Conservation (phyloP, 805 yeast genomes). For the Candida wancherniae region DNA sequence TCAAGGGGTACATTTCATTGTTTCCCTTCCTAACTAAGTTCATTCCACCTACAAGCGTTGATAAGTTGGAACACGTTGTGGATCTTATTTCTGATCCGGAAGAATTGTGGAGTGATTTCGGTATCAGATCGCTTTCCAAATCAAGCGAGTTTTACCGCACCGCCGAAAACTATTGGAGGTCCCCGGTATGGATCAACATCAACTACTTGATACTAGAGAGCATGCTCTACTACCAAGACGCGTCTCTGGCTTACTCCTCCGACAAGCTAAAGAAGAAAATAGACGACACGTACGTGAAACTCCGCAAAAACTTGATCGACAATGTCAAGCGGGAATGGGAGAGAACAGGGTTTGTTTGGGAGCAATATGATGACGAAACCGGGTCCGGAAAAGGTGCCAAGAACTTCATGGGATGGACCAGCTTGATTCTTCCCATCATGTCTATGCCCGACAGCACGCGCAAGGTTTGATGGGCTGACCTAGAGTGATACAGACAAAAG, state of each 20-base stretch:
- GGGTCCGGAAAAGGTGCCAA: slow-evolving; percentile 80
- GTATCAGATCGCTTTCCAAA: slow-evolving; percentile 76
- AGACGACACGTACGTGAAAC: slow-evolving; percentile 38
- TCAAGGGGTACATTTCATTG: slow-evolving; percentile 80
- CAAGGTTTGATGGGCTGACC: too few relatives aligned
- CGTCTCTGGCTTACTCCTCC: slow-evolving; percentile 26
- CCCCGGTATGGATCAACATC: slow-evolving; percentile 89
- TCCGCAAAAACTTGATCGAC: slow-evolving; percentile 62
- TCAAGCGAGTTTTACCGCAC: slow-evolving; percentile 60
- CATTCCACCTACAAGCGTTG: slow-evolving; percentile 42
- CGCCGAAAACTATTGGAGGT: slow-evolving; percentile 93
- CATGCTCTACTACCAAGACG: slow-evolving; percentile 48
- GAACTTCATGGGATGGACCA: slow-evolving; percentile 94
- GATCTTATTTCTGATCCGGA: slow-evolving; percentile 61
- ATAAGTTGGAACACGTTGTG: slow-evolving; percentile 48
- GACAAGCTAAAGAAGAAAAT: slow-evolving; percentile 39
- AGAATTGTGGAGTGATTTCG: slow-evolving; percentile 72
- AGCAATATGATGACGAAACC: slow-evolving; percentile 73
- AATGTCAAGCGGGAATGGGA: slow-evolving; percentile 70
- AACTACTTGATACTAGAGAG: slow-evolving; percentile 78
- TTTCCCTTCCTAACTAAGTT: slow-evolving; percentile 79
- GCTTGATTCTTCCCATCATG: slow-evolving; percentile 76
- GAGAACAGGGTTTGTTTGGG: slow-evolving; percentile 81
- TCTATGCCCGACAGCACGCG: slow-evolving; percentile 82
- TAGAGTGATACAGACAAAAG: too few relatives aligned